Percentiles rank a stretch among this genome's conserved stretches.
Evolutionary conservation across 306 rosid genomes (phyloP).

Genomic region (Cicer chorassanicum): DNA sequence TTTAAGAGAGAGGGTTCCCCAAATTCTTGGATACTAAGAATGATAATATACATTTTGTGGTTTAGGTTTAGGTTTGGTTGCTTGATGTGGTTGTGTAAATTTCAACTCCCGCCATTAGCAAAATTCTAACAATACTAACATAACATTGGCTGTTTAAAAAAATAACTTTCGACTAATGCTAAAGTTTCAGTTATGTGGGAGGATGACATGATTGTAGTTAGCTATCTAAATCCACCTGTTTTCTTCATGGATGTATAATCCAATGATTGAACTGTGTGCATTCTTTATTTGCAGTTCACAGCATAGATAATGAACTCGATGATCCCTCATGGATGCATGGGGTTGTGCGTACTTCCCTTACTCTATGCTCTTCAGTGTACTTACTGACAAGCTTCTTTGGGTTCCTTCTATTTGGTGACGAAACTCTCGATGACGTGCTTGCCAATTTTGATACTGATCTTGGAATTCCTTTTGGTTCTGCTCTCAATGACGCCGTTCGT

Average conservation of each 20-base stretch:
- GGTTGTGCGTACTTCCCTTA: slow-evolving; percentile 71
- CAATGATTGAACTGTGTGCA: slow-evolving; percentile 14
- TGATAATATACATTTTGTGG: neutral
- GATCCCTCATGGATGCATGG: slow-evolving; percentile 69
- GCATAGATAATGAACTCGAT: slow-evolving; percentile 80
- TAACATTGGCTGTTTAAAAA: too few relatives aligned
- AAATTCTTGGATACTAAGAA: neutral
- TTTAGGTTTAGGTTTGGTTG: slow-evolving; percentile 8
- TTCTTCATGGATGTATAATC: slow-evolving; percentile 19
- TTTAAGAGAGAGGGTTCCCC: neutral
- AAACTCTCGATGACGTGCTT: slow-evolving; percentile 82
- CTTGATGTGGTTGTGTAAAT: neutral
- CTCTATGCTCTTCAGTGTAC: slow-evolving; percentile 79
- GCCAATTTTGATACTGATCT: slow-evolving; percentile 86
- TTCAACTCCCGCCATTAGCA: too few relatives aligned
- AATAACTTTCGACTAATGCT: neutral
- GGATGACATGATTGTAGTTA: slow-evolving; percentile 29
- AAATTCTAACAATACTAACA: too few relatives aligned
- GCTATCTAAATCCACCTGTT: slow-evolving; percentile 21
- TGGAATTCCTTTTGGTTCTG: slow-evolving; percentile 72
- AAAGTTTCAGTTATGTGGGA: slow-evolving; percentile 11
- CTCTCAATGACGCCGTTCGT: slow-evolving; percentile 80
- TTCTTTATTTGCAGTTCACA: slow-evolving; percentile 70
- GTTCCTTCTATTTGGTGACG: slow-evolving; percentile 86
- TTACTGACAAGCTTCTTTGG: slow-evolving; percentile 83